Evolutionary conservation across 345 rosid genomes (phyloP), one percentile per base, ranked within the genome.

Genomic region (Crucihimalaya himalaica): DNA sequence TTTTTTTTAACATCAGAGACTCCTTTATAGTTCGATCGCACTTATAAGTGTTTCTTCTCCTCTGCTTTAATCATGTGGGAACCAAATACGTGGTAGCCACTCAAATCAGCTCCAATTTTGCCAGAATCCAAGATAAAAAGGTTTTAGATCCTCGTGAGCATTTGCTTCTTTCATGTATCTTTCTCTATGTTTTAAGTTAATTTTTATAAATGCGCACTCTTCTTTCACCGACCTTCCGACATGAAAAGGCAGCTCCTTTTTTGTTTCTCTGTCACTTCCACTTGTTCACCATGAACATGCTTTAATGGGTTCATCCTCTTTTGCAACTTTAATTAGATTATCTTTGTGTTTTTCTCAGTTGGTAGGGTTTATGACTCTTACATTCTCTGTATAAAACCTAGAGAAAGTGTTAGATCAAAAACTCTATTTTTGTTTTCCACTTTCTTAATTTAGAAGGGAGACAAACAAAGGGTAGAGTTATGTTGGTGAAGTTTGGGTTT

Each of bases 391-490:
- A 54, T 47, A 78, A 66, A 78, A 54, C 57, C 25, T 34, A 14
- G 50, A 53, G 23, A 63, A 43, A 51, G 54, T 61, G 53, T 31
- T 37, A 50, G 51, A 45, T 32, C 58, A 48, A 8, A 59, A 68
- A 19, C 62, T 28, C 54, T 47, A 20, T 34, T 43, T 11, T 31
- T 34, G 2, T 34, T 10, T 10, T 16, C 56, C 25, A 43, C 46
- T 51, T 71, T 66, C 72, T 60, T 46, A 2, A 32, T 68, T 16
- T 84, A 27, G 55, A 59, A 66, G 56, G 55, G 23, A 66, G 34
- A 58, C 19, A 45, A 48, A 79, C n/a, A 66, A 90, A 85, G 90
- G 82, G 35, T 63, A 80, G 78, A 15, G 9, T 78, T 45, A 54
- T 42, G 69, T 76, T 64, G 52, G 70, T 83, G 78, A 76, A 58